Conservation (phyloP, 768 basidiomycete species). For the Trametes gibbosa region DNA sequence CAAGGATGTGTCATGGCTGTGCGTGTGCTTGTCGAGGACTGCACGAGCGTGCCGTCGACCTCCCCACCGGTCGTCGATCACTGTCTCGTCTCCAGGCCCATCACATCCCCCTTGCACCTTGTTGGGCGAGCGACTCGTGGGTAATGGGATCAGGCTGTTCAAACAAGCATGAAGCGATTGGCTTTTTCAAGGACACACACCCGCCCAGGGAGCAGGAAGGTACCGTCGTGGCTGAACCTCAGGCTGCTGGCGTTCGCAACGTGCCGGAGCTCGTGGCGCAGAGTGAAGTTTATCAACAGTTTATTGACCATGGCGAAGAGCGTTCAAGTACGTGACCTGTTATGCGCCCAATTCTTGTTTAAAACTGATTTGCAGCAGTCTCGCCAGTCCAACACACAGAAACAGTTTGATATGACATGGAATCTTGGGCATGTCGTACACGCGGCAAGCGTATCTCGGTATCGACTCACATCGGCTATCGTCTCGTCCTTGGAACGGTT, state of each 20-base stretch:
- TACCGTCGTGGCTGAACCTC: background rate
- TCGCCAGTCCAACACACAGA: background rate
- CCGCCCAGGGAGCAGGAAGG: background rate
- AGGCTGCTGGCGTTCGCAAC: background rate
- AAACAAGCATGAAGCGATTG: background rate
- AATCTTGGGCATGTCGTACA: background rate
- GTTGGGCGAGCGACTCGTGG: background rate
- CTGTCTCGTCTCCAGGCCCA: constrained; percentile 6
- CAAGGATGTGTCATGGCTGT: background rate
- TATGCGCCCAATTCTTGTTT: too few relatives aligned
- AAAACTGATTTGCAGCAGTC: background rate
- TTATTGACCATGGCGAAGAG: background rate
- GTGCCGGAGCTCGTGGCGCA: background rate
- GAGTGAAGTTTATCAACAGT: background rate
- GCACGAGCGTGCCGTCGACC: background rate
- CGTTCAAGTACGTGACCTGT: background rate
- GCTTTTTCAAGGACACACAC: constrained; percentile 10
- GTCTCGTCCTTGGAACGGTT: background rate
- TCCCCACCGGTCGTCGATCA: background rate
- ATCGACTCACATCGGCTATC: background rate
- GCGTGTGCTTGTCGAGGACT: background rate
- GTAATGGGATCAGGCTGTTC: constrained; percentile 16
- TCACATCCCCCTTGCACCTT: background rate
- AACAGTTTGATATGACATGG: background rate
- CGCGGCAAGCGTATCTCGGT: background rate